These are phyloP conservation scores for Leishmania arabica DNA, from an alignment of 208 protist species.

Conservation along the genomic window DNA sequence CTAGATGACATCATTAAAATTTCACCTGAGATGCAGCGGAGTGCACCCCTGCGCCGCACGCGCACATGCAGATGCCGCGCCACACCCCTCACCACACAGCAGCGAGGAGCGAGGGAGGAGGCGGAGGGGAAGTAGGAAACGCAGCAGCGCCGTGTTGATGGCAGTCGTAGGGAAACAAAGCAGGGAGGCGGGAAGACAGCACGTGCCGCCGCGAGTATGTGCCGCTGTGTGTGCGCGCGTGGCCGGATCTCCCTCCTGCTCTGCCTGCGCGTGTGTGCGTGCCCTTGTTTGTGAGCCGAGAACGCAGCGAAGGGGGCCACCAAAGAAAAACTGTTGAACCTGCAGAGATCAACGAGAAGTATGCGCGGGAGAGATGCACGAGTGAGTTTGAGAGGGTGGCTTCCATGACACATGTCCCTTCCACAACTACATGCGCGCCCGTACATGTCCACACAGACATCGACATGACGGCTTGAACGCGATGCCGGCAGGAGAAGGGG, in stretches of 20 bases:
- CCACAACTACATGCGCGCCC: neutral
- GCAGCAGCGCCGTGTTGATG: neutral
- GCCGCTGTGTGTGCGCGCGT: neutral
- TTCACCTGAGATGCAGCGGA: neutral
- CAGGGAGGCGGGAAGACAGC: neutral
- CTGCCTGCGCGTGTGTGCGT: neutral
- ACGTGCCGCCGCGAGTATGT: neutral
- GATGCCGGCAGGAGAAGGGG: neutral
- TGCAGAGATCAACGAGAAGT: neutral
- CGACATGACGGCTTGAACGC: neutral
- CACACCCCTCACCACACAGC: neutral
- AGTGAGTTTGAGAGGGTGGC: too few relatives aligned
- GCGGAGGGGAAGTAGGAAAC: neutral
- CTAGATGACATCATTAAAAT: neutral
- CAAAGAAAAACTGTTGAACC: neutral
- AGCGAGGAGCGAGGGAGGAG: neutral
- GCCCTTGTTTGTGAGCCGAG: neutral
- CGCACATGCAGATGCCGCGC: neutral
- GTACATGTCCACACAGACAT: neutral
- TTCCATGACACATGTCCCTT: neutral
- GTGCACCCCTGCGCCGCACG: neutral
- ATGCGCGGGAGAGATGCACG: neutral
- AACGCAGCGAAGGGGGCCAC: neutral
- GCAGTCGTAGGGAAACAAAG: neutral
- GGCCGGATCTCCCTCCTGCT: neutral